Evolutionary conservation across 805 yeast species (phyloP).

Genomic region (Blastobotrys muscicola): DNA sequence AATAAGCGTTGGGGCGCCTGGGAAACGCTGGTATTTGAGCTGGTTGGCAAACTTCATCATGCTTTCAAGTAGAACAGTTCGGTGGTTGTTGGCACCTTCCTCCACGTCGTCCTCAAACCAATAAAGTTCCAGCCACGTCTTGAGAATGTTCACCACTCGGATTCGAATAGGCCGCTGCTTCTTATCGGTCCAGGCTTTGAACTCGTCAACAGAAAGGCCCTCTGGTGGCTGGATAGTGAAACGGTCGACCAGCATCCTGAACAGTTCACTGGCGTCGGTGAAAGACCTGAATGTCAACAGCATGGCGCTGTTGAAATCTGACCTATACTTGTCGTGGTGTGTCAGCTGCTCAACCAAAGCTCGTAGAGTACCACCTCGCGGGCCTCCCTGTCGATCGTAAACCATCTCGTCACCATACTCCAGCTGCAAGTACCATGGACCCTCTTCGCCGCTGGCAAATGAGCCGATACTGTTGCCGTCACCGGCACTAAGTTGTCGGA

Average conservation of each 20-base stretch:
- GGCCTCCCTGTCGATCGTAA: constrained; percentile 58
- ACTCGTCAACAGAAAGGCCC: constrained; percentile 75
- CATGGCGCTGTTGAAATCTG: constrained; percentile 58
- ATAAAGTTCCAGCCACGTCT: constrained; percentile 53
- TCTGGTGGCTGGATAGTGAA: constrained; percentile 76
- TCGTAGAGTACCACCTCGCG: constrained; percentile 75
- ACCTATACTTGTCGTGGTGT: constrained; percentile 52
- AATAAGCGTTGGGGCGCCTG: constrained; percentile 35
- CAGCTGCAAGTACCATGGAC: constrained; percentile 45
- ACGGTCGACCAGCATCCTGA: constrained; percentile 49
- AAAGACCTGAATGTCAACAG: constrained; percentile 70
- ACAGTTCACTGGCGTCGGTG: constrained; percentile 53
- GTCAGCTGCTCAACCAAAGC: constrained; percentile 77
- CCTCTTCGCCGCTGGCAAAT: constrained; percentile 6
- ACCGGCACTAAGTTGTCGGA: not conserved
- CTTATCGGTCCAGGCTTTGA: constrained; percentile 62
- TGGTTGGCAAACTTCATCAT: constrained; percentile 34
- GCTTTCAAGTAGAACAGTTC: constrained; percentile 24
- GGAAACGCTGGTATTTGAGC: constrained; percentile 33
- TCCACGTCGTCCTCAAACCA: constrained; percentile 43
- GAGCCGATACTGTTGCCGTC: constrained; percentile 1
- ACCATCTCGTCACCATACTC: constrained; percentile 40
- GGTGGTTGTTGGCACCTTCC: constrained; percentile 2
- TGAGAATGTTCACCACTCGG: constrained; percentile 59
- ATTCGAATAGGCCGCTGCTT: constrained; percentile 60